Conservation (phyloP, 257 asterid genomes). For the Leonotis leonurus region DNA sequence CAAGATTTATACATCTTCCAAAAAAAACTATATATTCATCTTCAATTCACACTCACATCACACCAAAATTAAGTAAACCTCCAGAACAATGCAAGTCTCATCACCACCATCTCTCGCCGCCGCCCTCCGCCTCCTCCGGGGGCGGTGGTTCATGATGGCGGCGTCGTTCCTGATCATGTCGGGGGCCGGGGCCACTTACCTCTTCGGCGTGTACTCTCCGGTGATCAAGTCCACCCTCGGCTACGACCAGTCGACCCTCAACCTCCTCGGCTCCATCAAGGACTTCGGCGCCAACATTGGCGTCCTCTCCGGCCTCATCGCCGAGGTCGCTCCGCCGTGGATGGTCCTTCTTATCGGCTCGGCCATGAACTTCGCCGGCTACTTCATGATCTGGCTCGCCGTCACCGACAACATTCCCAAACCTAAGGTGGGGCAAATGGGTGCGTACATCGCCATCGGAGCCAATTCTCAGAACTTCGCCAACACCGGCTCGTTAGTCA, state of each 20-base stretch:
- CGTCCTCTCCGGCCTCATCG: constrained; percentile 66
- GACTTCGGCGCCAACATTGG: constrained; percentile 84
- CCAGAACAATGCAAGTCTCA: neutral
- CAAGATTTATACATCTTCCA: too few relatives aligned
- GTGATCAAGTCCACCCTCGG: constrained; percentile 60
- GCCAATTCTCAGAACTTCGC: constrained; percentile 86
- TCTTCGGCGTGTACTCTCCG: constrained; percentile 72
- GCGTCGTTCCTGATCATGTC: constrained; percentile 77
- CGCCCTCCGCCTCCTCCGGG: constrained; percentile 19
- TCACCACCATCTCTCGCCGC: neutral
- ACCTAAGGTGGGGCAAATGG: constrained; percentile 71
- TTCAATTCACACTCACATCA: neutral
- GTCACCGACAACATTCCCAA: constrained; percentile 35
- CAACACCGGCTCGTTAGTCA: constrained; percentile 74
- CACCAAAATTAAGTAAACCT: too few relatives aligned
- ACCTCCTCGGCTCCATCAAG: constrained; percentile 68
- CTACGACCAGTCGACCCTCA: constrained; percentile 77
- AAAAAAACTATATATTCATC: too few relatives aligned
- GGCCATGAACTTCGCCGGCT: constrained; percentile 67
- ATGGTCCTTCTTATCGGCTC: constrained; percentile 60
- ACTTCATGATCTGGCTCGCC: constrained; percentile 66
- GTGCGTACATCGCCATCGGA: constrained; percentile 63
- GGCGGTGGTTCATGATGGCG: constrained; percentile 76
- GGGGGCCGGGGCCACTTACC: constrained; percentile 90
- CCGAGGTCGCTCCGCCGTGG: constrained; percentile 77